These are phyloP conservation scores for Sanghuangporus baumii DNA, from an alignment of 1,284 basidiomycete species.

Conservation along the genomic window DNA sequence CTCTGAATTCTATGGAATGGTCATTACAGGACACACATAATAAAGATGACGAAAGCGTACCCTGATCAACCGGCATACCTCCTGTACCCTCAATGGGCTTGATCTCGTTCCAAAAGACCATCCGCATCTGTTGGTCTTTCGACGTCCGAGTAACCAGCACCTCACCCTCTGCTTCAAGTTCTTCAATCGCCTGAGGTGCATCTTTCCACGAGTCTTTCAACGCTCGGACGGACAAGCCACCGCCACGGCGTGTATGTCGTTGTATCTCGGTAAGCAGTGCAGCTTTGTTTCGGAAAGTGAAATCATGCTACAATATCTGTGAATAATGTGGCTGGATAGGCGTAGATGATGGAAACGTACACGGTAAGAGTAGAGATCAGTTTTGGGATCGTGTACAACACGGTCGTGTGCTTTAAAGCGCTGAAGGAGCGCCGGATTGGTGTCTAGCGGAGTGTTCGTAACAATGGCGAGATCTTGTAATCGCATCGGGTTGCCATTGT, in stretches of 20 bases:
- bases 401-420: slow-evolving; percentile 79
- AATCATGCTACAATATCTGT: slow-evolving; percentile 63
- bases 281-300: slow-evolving; percentile 76
- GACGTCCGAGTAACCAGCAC: slow-evolving; percentile 80
- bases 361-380: slow-evolving; percentile 80
- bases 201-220: slow-evolving; percentile 90
- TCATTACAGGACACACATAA: neutral
- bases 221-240: slow-evolving; percentile 78
- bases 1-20: slow-evolving; percentile 65
- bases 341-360: slow-evolving; percentile 31
- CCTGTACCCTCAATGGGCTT: slow-evolving; percentile 67
- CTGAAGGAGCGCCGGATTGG: slow-evolving; percentile 65
- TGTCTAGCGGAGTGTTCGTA: slow-evolving; percentile 69
- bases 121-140: slow-evolving; percentile 78
- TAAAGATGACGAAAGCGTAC: slow-evolving; percentile 35
- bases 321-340: slow-evolving; percentile 6
- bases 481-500: slow-evolving; percentile 74
- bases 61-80: slow-evolving; percentile 72
- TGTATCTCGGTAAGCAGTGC: slow-evolving; percentile 80
- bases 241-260: slow-evolving; percentile 69
- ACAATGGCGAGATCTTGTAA: slow-evolving; percentile 80
- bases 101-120: slow-evolving; percentile 91
- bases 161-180: slow-evolving; percentile 82
- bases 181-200: slow-evolving; percentile 75
- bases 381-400: slow-evolving; percentile 75